Percentiles rank a stretch among this genome's conserved stretches.
Conservation (phyloP, 1,284 basidiomycete species). For the Pyrrhoderma noxium region DNA sequence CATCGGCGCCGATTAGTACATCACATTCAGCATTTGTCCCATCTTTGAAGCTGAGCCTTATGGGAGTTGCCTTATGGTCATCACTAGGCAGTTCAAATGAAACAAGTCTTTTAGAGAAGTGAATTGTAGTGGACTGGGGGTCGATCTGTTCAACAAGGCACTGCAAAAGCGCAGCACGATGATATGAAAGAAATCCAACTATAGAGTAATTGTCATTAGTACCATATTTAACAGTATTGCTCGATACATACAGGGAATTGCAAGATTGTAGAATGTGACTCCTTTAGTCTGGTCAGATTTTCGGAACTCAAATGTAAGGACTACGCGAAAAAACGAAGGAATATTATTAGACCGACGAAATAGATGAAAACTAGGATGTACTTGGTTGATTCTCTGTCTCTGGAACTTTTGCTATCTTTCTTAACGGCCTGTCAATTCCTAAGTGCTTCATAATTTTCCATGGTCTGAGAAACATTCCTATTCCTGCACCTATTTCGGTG, state of each 20-base stretch:
- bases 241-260: conserved; percentile 27
- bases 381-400: no score
- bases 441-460: conserved; percentile 29
- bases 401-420: no score
- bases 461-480: conserved; percentile 31
- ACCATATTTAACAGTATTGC: neutral
- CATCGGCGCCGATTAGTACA: conserved; percentile 45
- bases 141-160: conserved; percentile 32
- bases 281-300: conserved; percentile 30
- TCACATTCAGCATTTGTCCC: conserved; percentile 34
- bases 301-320: conserved; percentile 26
- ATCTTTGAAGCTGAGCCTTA: conserved; percentile 38
- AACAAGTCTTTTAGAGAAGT: conserved; percentile 34
- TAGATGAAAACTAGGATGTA: neutral
- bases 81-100: conserved; percentile 28
- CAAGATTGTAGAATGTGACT: conserved; percentile 24
- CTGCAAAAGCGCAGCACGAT: conserved; percentile 37
- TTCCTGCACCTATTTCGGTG: conserved; percentile 31
- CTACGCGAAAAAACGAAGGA: neutral
- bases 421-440: conserved; percentile 14
- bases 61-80: conserved; percentile 18
- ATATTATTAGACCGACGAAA: no score
- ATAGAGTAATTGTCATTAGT: neutral
- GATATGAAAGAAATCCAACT: conserved; percentile 36
- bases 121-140: conserved; percentile 25